Conservation (phyloP, 257 asterid genomes). For the Solanum arcanum region DNA sequence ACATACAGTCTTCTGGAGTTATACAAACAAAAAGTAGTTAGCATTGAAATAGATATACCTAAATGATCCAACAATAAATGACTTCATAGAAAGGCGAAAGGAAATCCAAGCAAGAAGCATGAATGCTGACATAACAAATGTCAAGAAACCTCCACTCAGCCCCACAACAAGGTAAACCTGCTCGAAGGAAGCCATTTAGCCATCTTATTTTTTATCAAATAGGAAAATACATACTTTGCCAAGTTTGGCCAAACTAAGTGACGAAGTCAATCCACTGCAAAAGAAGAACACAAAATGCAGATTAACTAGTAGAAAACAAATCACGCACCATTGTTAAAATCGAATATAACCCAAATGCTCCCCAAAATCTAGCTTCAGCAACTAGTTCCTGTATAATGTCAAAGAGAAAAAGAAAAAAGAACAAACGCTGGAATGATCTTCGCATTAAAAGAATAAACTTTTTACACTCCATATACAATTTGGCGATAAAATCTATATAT, state of each 20-base stretch:
- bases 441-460: neutral
- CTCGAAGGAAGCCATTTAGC: constrained; percentile 26
- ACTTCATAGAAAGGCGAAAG: constrained; percentile 44
- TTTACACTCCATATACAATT: neutral
- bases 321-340: constrained; percentile 65
- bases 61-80: constrained; percentile 57
- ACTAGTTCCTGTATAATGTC: constrained; percentile 50
- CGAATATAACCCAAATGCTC: constrained; percentile 93
- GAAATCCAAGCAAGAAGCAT: constrained; percentile 87
- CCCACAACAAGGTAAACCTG: constrained; percentile 83
- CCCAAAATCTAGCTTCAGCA: constrained; percentile 93
- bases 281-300: neutral
- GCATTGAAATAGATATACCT: constrained; percentile 28
- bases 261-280: neutral
- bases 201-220: neutral
- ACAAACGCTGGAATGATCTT: neutral
- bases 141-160: constrained; percentile 76
- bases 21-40: neutral
- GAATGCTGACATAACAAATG: constrained; percentile 51
- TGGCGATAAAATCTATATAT: neutral
- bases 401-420: neutral
- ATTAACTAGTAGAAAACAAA: neutral
- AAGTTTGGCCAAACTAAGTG: neutral
- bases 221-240: neutral
- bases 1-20: neutral